These are phyloP conservation scores for Pezizomycotina sp. DNA, from an alignment of 2,329 filamentous ascomycete species.

Conservation along the genomic window DNA sequence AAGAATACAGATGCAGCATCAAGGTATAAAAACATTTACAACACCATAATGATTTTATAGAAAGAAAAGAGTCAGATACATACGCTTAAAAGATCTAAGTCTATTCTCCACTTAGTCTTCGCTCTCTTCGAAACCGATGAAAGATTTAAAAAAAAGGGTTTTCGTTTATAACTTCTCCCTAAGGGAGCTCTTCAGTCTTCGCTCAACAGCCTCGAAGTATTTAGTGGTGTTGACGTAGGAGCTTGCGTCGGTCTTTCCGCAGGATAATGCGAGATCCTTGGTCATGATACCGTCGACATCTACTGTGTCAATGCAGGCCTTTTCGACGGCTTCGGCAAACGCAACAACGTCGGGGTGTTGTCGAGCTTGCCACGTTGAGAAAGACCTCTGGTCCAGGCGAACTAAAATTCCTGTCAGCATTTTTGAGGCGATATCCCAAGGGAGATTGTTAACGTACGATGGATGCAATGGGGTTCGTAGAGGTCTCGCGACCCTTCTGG, in stretches of 20 bases:
- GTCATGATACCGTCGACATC: conserved; percentile 94
- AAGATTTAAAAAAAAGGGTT: conserved; percentile 1
- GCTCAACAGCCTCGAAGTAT: conserved; percentile 87
- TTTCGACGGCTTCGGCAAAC: conserved; percentile 82
- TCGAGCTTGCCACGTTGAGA: conserved; percentile 87
- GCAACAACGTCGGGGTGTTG: conserved; percentile 72
- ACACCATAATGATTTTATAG: no score
- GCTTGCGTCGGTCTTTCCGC: conserved; percentile 66
- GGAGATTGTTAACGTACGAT: conserved; percentile 39
- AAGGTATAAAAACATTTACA: no score
- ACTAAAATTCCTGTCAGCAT: conserved; percentile 29
- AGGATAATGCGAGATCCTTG: conserved; percentile 92
- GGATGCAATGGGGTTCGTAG: conserved; percentile 94
- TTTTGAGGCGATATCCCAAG: neutral
- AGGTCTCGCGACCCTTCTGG: conserved; percentile 94
- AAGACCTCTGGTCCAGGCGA: conserved; percentile 93
- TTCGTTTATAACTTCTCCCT: conserved; percentile 52
- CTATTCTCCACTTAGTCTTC: no score
- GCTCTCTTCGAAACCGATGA: no score
- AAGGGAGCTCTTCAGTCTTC: conserved; percentile 62
- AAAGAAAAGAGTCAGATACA: no score
- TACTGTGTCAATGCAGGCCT: conserved; percentile 86
- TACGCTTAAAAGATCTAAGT: no score
- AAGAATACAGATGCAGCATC: no score
- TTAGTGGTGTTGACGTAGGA: conserved; percentile 84